phyloP scores from a whole-genome alignment of 148 eudicot genomes.

The Diospyros lotus region DNA sequence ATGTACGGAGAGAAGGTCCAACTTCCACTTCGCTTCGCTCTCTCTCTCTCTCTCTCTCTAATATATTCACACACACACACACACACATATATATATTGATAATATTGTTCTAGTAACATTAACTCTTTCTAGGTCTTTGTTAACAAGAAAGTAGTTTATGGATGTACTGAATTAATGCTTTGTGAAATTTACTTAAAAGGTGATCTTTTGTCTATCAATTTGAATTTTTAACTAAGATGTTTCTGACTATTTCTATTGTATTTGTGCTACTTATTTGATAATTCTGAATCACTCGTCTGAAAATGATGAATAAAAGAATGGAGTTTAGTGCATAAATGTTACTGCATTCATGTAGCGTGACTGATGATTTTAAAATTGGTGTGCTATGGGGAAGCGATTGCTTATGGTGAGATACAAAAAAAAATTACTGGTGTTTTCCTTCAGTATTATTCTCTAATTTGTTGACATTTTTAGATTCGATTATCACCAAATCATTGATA shows the following conservation, averaged over 20 bases:
- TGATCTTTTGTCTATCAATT: too few species aligned
- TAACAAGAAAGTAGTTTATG: neutral
- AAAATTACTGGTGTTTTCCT: neutral
- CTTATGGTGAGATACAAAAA: neutral
- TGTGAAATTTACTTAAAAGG: conserved; percentile 1
- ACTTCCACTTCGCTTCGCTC: neutral
- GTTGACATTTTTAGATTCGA: neutral
- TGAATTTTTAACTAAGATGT: neutral
- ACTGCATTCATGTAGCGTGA: neutral
- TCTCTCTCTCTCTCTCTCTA: neutral
- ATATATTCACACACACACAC: too few species aligned
- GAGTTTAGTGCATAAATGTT: neutral
- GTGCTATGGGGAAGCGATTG: neutral
- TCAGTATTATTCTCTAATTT: neutral
- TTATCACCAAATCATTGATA: neutral
- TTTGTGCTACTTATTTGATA: neutral
- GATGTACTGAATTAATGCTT: neutral
- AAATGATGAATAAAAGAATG: neutral
- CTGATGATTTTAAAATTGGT: conserved; percentile 5
- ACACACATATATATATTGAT: neutral
- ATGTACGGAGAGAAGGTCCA: conserved; percentile 84
- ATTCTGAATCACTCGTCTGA: neutral
- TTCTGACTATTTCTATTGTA: neutral
- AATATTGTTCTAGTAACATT: neutral
- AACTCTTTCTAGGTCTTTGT: neutral